A percentile compares a stretch with the other conserved stretches of the same genome.
Evolutionary conservation across 2,329 filamentous ascomycete species (phyloP).

Genomic region (Xylaria sp.): DNA sequence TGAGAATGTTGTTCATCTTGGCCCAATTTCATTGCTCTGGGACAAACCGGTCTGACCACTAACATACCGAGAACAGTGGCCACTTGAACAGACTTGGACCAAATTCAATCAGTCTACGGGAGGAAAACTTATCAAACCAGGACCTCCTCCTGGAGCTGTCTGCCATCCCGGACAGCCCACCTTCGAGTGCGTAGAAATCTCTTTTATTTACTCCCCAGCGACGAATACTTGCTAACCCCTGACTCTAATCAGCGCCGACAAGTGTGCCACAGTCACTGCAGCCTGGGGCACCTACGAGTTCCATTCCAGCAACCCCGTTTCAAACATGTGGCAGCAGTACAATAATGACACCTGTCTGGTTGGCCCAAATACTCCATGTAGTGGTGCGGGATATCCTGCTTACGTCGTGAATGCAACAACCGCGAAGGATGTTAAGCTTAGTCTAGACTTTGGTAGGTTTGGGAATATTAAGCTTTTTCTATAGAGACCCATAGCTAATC

Average conservation of each 20-base stretch:
- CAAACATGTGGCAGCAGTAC: conserved; percentile 56
- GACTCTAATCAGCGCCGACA: conserved; percentile 26
- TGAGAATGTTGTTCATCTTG: background rate
- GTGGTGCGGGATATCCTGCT: conserved; percentile 53
- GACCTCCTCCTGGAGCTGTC: conserved; percentile 56
- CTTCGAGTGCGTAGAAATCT: conserved; percentile 43
- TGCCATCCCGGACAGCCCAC: conserved; percentile 55
- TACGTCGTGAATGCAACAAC: conserved; percentile 56
- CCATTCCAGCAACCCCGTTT: conserved; percentile 54
- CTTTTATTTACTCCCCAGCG: background rate
- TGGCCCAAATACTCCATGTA: conserved; percentile 52
- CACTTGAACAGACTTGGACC: conserved; percentile 57
- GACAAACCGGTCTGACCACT: conserved; percentile 1
- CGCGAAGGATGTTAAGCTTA: conserved; percentile 50
- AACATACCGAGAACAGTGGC: conserved; percentile 55
- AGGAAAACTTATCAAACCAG: conserved; percentile 56
- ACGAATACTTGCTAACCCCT: background rate
- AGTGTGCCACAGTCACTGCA: conserved; percentile 50
- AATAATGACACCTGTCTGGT: conserved; percentile 64
- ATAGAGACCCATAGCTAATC: background rate
- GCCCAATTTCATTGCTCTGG: background rate
- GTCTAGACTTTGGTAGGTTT: conserved; percentile 57
- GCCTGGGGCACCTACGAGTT: conserved; percentile 52
- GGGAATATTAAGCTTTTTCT: background rate
- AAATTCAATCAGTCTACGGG: conserved; percentile 58